Evolutionary conservation across 352 stramenopile species (phyloP), one percentile per base, ranked within the genome.

Genomic region (Aphanomyces stellatus): DNA sequence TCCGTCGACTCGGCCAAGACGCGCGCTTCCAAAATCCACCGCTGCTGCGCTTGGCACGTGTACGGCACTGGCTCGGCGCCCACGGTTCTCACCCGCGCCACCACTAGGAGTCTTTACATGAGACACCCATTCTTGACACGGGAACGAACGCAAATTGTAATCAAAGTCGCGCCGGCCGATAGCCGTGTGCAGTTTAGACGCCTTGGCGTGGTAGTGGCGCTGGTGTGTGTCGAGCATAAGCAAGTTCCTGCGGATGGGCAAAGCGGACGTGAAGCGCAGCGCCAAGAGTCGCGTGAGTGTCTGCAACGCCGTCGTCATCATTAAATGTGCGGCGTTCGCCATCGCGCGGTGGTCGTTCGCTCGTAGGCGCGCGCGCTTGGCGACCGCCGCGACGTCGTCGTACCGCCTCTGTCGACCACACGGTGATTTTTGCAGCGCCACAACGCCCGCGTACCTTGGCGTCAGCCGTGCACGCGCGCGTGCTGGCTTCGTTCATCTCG

Each of bases 401-500:
- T 80, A n/a, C 5, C 53, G 72, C 37, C 87, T 72, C 13, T 51
- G 24, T 27, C 30, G 17, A 77, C 55, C 10, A 78, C 75, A 33
- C 10, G 75, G 70, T 27, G 73, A 59, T 65, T 73, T 78, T 13
- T 15, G 2, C 13, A 30, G 31, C 69, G 15, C 63, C 53, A 35
- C 49, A 30, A 11, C 85, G 74, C 59, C 79, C 85, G 0, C 46
- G 13, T 17, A 72, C 46, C 41, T 88, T 80, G 4, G 71, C 75
- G 15, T 74, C 22, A 0, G 6, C 48, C 6, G 73, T 72, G 24
- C 72, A 65, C 27, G 65, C 80, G 27, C 72, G 72, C 24, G 76
- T 57, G 55, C 75, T 88, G 19, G 75, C 73, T 25, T 93, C 82
- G 43, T 87, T 82, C 55, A 78, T 80, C 1, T 71, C 72, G 6